Evolutionary conservation across 164 flowering plant species (phyloP).

Genomic region (Nelumbo lutea): DNA sequence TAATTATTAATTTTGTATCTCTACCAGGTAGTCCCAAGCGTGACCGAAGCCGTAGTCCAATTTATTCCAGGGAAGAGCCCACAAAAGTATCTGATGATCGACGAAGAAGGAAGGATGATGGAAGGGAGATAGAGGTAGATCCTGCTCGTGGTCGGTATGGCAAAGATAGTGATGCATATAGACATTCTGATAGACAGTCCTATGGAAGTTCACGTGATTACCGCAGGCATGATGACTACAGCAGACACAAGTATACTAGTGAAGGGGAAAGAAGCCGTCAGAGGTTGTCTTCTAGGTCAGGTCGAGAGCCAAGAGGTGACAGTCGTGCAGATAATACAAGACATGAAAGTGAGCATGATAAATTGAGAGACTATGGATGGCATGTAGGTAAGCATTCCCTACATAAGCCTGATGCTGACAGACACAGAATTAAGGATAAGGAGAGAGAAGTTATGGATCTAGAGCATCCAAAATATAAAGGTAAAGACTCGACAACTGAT

Average conservation of each 20-base stretch:
- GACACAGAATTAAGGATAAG: conserved; percentile 42
- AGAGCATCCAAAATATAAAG: conserved; percentile 31
- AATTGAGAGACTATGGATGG: conserved; percentile 40
- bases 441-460: conserved; percentile 31
- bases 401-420: conserved; percentile 43
- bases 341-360: conserved; percentile 38
- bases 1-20: conserved; percentile 8
- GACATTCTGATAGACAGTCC: conserved; percentile 45
- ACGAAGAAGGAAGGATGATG: conserved; percentile 35
- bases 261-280: conserved; percentile 45
- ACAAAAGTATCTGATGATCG: conserved; percentile 28
- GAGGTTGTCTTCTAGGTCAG: conserved; percentile 38
- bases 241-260: conserved; percentile 34
- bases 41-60: conserved; percentile 40
- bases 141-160: conserved; percentile 36
- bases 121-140: conserved; percentile 36
- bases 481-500: conserved; percentile 29
- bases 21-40: conserved; percentile 52
- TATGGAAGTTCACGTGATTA: conserved; percentile 43
- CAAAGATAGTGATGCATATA: conserved; percentile 40
- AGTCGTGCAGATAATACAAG: conserved; percentile 32
- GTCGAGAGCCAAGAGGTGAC: conserved; percentile 41
- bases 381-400: conserved; percentile 39
- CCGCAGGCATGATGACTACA: conserved; percentile 49
- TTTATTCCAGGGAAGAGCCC: conserved; percentile 28